Conservation (phyloP, 371 early-diverging fungal genomes). For the Amoeboaphelidium protococcarum region DNA sequence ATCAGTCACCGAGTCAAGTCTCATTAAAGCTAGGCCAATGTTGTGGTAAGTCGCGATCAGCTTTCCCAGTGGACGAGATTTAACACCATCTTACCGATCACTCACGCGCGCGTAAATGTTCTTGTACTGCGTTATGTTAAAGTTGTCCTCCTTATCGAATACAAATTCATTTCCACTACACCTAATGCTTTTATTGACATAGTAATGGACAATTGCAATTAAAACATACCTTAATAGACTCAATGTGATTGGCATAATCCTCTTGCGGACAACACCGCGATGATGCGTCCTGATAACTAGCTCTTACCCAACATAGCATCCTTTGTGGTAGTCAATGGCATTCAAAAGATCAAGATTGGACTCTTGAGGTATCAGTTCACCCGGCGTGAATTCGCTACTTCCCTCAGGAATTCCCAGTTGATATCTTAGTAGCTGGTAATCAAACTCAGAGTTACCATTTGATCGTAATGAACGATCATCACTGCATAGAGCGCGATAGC, state of each 20-base stretch:
- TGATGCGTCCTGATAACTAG: constrained; percentile 85
- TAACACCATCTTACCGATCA: too few species aligned
- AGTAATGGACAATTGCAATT: too few species aligned
- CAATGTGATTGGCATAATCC: constrained; percentile 67
- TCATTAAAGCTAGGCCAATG: constrained; percentile 58
- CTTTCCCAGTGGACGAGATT: too few species aligned
- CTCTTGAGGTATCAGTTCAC: constrained; percentile 52
- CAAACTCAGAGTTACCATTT: not conserved
- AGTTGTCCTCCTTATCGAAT: too few species aligned
- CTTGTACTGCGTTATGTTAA: too few species aligned
- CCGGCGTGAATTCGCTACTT: constrained; percentile 37
- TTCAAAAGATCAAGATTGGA: constrained; percentile 69
- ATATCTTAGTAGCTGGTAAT: not conserved
- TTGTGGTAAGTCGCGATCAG: too few species aligned
- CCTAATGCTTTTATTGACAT: too few species aligned
- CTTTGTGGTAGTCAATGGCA: constrained; percentile 82
- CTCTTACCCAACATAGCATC: constrained; percentile 94
- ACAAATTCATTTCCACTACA: too few species aligned
- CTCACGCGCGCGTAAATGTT: too few species aligned
- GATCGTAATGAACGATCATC: not conserved
- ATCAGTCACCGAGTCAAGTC: too few species aligned
- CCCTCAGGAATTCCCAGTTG: constrained; percentile 67
- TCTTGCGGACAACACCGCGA: constrained; percentile 73
- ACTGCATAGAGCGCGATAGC: not conserved
- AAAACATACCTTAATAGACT: too few species aligned